Percentiles rank a stretch among this genome's conserved stretches.
Conservation (phyloP, 1,139 yeast genomes). For the Suhomyces bribrorum region DNA sequence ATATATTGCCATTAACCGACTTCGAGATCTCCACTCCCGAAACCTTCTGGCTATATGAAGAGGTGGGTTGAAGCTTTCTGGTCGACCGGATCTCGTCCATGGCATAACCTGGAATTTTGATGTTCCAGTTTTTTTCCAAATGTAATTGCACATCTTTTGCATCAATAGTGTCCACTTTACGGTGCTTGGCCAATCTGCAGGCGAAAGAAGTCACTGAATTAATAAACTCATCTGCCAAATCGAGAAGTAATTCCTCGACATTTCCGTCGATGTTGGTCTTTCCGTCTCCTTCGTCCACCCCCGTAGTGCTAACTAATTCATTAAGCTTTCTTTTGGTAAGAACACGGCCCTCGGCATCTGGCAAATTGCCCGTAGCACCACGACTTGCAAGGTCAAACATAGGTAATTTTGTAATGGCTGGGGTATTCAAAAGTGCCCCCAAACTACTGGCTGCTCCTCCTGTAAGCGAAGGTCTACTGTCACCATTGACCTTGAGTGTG, state of each 20-base stretch:
- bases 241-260: constrained; percentile 87
- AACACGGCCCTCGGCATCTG: constrained; percentile 70
- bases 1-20: constrained; percentile 21
- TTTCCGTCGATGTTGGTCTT: constrained; percentile 94
- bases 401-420: constrained; percentile 75
- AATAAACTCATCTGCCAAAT: constrained; percentile 94
- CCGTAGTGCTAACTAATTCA: constrained; percentile 81
- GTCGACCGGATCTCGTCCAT: constrained; percentile 87
- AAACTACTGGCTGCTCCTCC: constrained; percentile 78
- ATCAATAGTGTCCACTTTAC: constrained; percentile 86
- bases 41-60: constrained; percentile 48
- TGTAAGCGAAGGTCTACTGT: constrained; percentile 74
- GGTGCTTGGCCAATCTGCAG: constrained; percentile 90
- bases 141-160: constrained; percentile 89
- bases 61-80: constrained; percentile 77
- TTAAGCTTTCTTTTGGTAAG: constrained; percentile 84
- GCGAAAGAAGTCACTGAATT: constrained; percentile 89
- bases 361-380: constrained; percentile 34
- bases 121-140: constrained; percentile 93
- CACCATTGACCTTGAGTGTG: constrained; percentile 49
- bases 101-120: constrained; percentile 89
- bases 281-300: constrained; percentile 83
- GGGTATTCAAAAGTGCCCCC: constrained; percentile 66
- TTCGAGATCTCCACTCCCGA: constrained; percentile 23
- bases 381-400: constrained; percentile 68